A percentile compares a stretch with the other conserved stretches of the same genome.
Evolutionary conservation across 495 filamentous ascomycete species (phyloP).

Genomic region (Corynascus novoguineensis): DNA sequence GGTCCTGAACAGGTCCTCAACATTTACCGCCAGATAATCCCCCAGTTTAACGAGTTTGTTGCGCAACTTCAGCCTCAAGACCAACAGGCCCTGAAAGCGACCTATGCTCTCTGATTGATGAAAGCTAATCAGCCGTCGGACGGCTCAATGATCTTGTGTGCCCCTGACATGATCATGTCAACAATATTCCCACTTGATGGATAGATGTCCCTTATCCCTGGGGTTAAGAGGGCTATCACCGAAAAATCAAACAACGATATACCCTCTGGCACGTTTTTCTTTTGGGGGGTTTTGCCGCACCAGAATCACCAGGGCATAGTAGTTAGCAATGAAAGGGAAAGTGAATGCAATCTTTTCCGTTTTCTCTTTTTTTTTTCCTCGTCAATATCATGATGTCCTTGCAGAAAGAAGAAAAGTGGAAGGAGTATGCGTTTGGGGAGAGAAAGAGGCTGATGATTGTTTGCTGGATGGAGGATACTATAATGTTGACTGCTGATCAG

Average conservation of each 20-base stretch:
- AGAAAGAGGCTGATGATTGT: too few species aligned
- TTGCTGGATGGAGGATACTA: too few species aligned
- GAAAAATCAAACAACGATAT: neutral
- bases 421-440: too few species aligned
- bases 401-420: too few species aligned
- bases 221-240: neutral
- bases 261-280: neutral
- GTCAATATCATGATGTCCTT: too few species aligned
- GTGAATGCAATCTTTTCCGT: neutral
- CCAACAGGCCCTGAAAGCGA: conserved; percentile 44
- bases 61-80: conserved; percentile 58
- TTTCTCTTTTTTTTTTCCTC: too few species aligned
- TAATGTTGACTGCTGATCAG: too few species aligned
- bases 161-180: neutral
- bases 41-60: conserved; percentile 76
- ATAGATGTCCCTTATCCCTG: neutral
- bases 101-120: conserved; percentile 32
- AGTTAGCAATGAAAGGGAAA: neutral
- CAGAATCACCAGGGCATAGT: neutral
- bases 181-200: neutral
- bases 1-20: conserved; percentile 56
- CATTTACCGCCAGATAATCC: conserved; percentile 80
- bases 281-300: neutral
- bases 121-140: too few species aligned
- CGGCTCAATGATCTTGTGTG: too few species aligned